Evolutionary conservation across 2,329 filamentous ascomycete genomes (phyloP).

Genomic region (Trichoderma arundinaceum): DNA sequence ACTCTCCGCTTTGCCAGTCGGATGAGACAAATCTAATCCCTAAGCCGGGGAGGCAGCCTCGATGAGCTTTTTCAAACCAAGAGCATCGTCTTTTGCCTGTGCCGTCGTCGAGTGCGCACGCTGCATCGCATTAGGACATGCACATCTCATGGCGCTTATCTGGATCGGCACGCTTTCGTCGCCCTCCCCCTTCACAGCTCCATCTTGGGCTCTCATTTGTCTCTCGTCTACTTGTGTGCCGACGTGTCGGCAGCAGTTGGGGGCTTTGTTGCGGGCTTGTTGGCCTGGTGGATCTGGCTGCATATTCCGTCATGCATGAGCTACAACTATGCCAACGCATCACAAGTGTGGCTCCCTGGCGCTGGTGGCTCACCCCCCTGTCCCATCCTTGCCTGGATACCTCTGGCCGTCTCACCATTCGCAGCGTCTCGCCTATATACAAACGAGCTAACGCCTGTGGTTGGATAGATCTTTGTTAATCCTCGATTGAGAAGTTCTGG

Average conservation of each 20-base stretch:
- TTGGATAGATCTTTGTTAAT: conserved; percentile 44
- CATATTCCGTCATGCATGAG: conserved; percentile 66
- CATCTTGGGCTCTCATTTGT: conserved; percentile 31
- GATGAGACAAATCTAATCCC: conserved; percentile 19
- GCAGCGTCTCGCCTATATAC: conserved; percentile 42
- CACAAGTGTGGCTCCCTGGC: conserved; percentile 44
- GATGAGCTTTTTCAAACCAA: background rate
- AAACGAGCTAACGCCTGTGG: conserved; percentile 45
- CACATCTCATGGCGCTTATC: conserved; percentile 31
- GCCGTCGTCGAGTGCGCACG: conserved; percentile 3
- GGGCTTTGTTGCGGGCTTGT: conserved; percentile 32
- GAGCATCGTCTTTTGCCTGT: background rate
- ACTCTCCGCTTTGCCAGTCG: conserved; percentile 25
- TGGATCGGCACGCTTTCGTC: conserved; percentile 30
- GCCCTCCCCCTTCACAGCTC: conserved; percentile 22
- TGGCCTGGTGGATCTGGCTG: conserved; percentile 41
- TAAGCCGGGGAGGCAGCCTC: background rate
- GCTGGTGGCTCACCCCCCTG: conserved; percentile 34
- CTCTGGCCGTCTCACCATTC: conserved; percentile 36
- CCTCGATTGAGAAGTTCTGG: conserved; percentile 38
- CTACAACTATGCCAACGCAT: conserved; percentile 47
- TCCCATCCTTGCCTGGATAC: conserved; percentile 37
- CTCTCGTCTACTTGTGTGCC: conserved; percentile 25
- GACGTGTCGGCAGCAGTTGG: conserved; percentile 33
- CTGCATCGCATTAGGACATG: conserved; percentile 23